Base-by-base conservation (phyloP, 129 eudicot species). In the Artemisia argyi region DNA sequence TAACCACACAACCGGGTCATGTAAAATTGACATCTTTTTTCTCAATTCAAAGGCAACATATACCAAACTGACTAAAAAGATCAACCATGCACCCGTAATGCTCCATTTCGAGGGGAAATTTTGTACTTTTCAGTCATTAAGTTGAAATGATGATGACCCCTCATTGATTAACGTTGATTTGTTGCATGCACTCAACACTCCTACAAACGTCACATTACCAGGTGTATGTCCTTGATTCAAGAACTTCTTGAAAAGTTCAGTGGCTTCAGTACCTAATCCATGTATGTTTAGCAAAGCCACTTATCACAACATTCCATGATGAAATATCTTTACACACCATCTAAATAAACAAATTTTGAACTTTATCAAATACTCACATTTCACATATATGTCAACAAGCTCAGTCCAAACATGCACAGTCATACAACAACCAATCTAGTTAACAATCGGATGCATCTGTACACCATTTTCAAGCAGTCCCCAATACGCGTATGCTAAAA, bases 1-100 rank as follows among this genome's bases (percentile, higher is more conserved):
- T 11, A 30, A 8, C 35, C 35, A 30, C 35, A 30, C 5, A 30
- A 30, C 6, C 6, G 6, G 35, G 35, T 30, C 1, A 30, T 5
- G 35, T 30, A 30, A 3, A 30, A 30, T 30, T 30, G 35, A 3
- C 35, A 30, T 30, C 5, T 30, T 30, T 28, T 30, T 30, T 30
- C 0, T 5, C 78, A 74, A 3, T 18, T 57, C 32, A 72, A 78
- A 66, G 73, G 61, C 65, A 73, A 66, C 19, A 76, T 80, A 64
- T 18, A 80, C 55, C 20, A 68, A 76, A 46, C 84, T 77, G 80
- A 3, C 69, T 59, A 20, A 80, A 44, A 17, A 75, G 80, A 75
- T 80, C 84, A 69, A 80, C 79, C 83, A 80, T 80, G 59, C 76
- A 80, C 17, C 83, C 76, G 13, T 74, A 79, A 74, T 79, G 83